phyloP scores from a whole-genome alignment of 129 eudicot genomes.

The Solidago caesia region DNA sequence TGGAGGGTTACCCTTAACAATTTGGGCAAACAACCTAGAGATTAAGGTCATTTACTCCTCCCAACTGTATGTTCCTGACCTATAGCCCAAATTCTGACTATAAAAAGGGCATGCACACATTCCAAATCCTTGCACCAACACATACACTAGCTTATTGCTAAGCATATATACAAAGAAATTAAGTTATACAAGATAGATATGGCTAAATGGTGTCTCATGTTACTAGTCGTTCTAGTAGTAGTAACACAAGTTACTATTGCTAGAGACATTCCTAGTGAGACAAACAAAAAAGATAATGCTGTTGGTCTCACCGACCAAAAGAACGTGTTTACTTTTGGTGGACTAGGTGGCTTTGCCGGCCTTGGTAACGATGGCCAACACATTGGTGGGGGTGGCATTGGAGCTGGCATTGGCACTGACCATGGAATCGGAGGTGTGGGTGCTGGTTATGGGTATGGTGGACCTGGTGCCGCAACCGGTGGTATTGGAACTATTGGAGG shows the following conservation, averaged over 20 bases:
- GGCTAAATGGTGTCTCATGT: constrained; percentile 35
- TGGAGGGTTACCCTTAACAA: no score
- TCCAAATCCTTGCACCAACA: constrained; percentile 28
- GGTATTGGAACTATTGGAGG: constrained; percentile 41
- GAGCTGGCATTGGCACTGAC: constrained; percentile 30
- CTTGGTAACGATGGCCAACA: constrained; percentile 37
- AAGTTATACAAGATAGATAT: constrained; percentile 17
- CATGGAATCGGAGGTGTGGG: constrained; percentile 43
- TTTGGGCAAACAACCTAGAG: constrained; percentile 20
- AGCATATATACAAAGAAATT: background rate
- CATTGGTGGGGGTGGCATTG: constrained; percentile 37
- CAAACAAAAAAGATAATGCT: constrained; percentile 7
- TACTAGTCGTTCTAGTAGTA: constrained; percentile 37
- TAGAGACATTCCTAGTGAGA: constrained; percentile 37
- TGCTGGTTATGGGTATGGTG: constrained; percentile 43
- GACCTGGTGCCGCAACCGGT: constrained; percentile 38
- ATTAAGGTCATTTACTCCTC: constrained; percentile 32
- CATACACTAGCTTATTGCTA: constrained; percentile 1
- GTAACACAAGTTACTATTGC: constrained; percentile 24
- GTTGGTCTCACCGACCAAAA: constrained; percentile 42
- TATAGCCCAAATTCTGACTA: constrained; percentile 3
- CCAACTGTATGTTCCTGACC: constrained; percentile 24
- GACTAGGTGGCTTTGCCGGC: constrained; percentile 40
- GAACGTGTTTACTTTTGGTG: constrained; percentile 40
- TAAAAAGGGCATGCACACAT: constrained; percentile 24